These are phyloP conservation scores for Ophiostoma novo-ulmi DNA, from an alignment of 2,329 filamentous ascomycete species.

Conservation along the genomic window DNA sequence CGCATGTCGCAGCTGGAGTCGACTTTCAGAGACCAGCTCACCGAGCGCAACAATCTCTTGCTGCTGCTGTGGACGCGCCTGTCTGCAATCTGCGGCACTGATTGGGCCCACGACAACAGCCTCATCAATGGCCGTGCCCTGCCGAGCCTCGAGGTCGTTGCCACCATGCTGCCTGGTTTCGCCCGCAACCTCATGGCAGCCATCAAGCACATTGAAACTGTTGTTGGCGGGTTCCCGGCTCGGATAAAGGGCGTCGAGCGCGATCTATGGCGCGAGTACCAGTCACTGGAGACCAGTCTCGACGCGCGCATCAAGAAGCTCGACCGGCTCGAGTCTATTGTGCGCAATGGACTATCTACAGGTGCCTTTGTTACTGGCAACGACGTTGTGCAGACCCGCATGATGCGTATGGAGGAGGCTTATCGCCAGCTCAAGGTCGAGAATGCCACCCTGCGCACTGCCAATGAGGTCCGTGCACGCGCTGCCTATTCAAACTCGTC, in stretches of 20 bases:
- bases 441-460: constrained; percentile 62
- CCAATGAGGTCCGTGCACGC: constrained; percentile 53
- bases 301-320: constrained; percentile 77
- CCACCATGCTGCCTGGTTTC: constrained; percentile 80
- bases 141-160: constrained; percentile 78
- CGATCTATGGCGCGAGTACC: constrained; percentile 86
- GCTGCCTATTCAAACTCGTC: constrained; percentile 36
- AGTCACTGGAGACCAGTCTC: constrained; percentile 73
- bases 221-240: constrained; percentile 70
- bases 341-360: constrained; percentile 58
- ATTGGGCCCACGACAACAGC: constrained; percentile 87
- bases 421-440: constrained; percentile 61
- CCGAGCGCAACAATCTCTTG: constrained; percentile 82
- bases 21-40: constrained; percentile 78
- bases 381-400: constrained; percentile 33
- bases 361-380: constrained; percentile 39
- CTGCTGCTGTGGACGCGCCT: constrained; percentile 87
- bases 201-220: constrained; percentile 77
- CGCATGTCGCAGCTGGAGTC: constrained; percentile 71
- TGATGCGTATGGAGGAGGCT: constrained; percentile 54
- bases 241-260: constrained; percentile 82
- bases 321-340: constrained; percentile 76
- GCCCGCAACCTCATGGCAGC: constrained; percentile 83
- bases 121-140: constrained; percentile 80
- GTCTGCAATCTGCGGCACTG: constrained; percentile 76